phyloP scores from a whole-genome alignment of 768 basidiomycete genomes.

The Sarcodon sp. region DNA sequence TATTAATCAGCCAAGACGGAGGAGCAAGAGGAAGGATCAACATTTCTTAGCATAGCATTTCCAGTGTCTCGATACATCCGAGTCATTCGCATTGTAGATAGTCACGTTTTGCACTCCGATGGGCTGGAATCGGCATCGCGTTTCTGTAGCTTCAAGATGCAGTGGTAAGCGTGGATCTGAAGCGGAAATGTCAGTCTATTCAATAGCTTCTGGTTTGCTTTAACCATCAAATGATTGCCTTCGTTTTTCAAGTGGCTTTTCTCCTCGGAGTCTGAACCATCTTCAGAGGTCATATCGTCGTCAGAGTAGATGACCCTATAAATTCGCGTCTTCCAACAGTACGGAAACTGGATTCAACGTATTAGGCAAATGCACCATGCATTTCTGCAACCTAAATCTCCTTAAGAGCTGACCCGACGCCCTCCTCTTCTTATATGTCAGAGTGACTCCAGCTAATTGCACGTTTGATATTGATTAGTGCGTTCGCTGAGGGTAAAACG shows the following conservation, averaged over 20 bases:
- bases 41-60: too few relatives aligned
- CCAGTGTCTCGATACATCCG: constrained; percentile 96
- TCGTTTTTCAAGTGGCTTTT: constrained; percentile 89
- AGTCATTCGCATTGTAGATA: constrained; percentile 98
- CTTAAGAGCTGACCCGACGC: too few relatives aligned
- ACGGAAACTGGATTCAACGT: too few relatives aligned
- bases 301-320: constrained; percentile 96
- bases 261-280: constrained; percentile 51
- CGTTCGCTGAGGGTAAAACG: too few relatives aligned
- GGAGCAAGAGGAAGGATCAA: constrained; percentile 97
- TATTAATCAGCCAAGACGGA: constrained; percentile 99
- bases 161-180: constrained; percentile 87
- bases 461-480: too few relatives aligned
- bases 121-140: constrained; percentile 86
- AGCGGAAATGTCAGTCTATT: constrained; percentile 97
- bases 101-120: constrained; percentile 97
- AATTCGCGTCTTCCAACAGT: too few relatives aligned
- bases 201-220: constrained; percentile 98
- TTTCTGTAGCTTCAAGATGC: constrained; percentile 88
- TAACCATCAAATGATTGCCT: constrained; percentile 85
- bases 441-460: too few relatives aligned
- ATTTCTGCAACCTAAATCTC: too few relatives aligned
- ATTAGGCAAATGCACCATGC: too few relatives aligned
- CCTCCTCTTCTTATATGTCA: too few relatives aligned
- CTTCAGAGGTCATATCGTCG: constrained; percentile 83